Conservation (phyloP, 257 asterid species). For the Echium plantagineum region DNA sequence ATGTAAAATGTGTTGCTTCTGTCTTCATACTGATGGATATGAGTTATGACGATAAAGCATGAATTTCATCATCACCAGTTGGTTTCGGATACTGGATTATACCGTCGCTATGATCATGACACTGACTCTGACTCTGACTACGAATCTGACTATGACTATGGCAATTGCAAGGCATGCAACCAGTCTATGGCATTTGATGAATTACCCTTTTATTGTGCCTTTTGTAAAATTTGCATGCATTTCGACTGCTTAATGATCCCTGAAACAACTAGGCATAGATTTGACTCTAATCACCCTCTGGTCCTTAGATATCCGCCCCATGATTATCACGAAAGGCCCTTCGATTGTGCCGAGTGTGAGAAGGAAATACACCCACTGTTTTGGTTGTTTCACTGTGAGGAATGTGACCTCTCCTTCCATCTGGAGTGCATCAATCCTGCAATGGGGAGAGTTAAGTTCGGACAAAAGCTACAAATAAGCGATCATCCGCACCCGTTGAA, state of each 20-base stretch:
- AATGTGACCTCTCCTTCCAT: constrained; percentile 3
- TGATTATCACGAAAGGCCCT: not conserved
- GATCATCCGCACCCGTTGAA: not conserved
- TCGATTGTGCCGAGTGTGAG: constrained; percentile 7
- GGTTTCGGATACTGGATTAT: not conserved
- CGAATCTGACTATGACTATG: not conserved
- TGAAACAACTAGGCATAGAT: constrained; percentile 3
- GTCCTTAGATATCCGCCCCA: not conserved
- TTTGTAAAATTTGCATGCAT: not conserved
- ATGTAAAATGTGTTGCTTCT: not conserved
- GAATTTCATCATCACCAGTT: constrained; percentile 1
- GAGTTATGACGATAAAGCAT: not conserved
- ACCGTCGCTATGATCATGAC: too few relatives aligned
- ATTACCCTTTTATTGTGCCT: not conserved
- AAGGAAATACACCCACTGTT: not conserved
- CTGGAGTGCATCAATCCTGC: not conserved
- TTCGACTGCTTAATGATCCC: constrained; percentile 3
- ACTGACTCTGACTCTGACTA: not conserved
- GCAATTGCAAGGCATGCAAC: constrained; percentile 1
- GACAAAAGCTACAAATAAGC: not conserved
- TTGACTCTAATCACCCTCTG: constrained; percentile 2
- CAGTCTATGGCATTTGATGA: accelerated
- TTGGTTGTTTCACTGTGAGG: not conserved
- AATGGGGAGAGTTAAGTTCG: not conserved
- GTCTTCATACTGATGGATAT: too few relatives aligned